Base-by-base conservation (phyloP, 2,329 filamentous ascomycete species). In the Stromatinia cepivora region DNA sequence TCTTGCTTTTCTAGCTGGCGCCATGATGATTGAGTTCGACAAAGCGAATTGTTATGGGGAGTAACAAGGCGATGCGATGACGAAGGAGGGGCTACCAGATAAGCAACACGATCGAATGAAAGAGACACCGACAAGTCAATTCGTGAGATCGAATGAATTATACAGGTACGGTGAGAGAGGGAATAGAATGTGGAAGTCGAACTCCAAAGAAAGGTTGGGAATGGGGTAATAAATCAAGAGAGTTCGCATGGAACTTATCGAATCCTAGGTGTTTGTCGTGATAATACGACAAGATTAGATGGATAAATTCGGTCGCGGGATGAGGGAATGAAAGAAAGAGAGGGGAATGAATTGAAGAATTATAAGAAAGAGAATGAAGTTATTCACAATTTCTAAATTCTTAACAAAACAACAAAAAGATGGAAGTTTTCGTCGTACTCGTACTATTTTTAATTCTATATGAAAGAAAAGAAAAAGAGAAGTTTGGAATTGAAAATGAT, bases 1-100 rank as follows among this genome's bases (percentile, higher is more conserved):
- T 72, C 75, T 73, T 5, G 71, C 67, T 70, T 61, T 71, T 58
- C 66, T 57, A 25, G 66, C 57, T 13, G 71, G 67, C 7, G 74
- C 69, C 72, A 74, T 76, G 64, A 46, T 31, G n/a, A 45, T 13
- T 3, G 39, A 25, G 7, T 20, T 36, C 4, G 13, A 52, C 15
- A 10, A 22, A 52, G 34, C 28, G 22, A 5, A 52, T 28, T 17
- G 8, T 11, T 4, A 25, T 17, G 1, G 4, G 8, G 36, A 52
- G 15, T 4, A 20, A 25, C 46, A 25, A 9, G 46, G 22, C 4
- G 28, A 62, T 50, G 20, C 10, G 59, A 50, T 17, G 20, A 28
- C 8, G 31, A 52, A 52, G 8, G 59, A 62, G 59, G 59, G 59
- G 46, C 25, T 25, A 34, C 15, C 17, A 4, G 22, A 52, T 36